Evolutionary conservation across 345 rosid genomes (phyloP), one percentile per base, ranked within the genome.

Genomic region (Brassica nigra): DNA sequence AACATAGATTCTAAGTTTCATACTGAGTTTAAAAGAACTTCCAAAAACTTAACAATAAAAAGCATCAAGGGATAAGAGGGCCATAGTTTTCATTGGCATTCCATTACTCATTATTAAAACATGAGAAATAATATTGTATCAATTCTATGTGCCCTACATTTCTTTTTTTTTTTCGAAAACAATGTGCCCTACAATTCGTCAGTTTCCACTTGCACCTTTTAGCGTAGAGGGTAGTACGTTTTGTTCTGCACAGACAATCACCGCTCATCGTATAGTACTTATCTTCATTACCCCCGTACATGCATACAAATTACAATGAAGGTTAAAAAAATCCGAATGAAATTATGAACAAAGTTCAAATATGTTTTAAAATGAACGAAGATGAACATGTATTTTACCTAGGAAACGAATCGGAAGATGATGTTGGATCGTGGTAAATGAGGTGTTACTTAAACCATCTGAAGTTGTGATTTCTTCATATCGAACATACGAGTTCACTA

Each of bases 121-220:
- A 54, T 16, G 33, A 78, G 8, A 57, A 66, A 66, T 73, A 47
- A 23, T 42, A 11, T 78, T 61, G 0, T 67, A 66, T 66, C 6
- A 37, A 28, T 16, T 37, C 3, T 39, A n/a, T 23, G 52, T 66
- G 82, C 68, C 78, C 82, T 78, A 79, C 78, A 9, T 61, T 66
- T 23, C 27, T 23, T 23, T 23, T 23, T 23, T 23, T 23, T 23
- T 23, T 23, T 23, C 27, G 27, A 23, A 23, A 23, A 23, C 27
- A 23, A 23, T 23, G 27, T 23, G 27, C 27, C 27, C 27, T 23
- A 23, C 27, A 23, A 23, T 23, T 73, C 74, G 70, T 79, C 82
- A 73, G 82, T 65, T 61, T 68, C 78, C 78, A 79, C 78, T 79
- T 23, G 42, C 68, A 57, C 54, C 62, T 14, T 44, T 44, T 16